These are phyloP conservation scores for Carex myosuroides DNA, from an alignment of 176 grass and related monocot genomes.

Conservation along the genomic window DNA sequence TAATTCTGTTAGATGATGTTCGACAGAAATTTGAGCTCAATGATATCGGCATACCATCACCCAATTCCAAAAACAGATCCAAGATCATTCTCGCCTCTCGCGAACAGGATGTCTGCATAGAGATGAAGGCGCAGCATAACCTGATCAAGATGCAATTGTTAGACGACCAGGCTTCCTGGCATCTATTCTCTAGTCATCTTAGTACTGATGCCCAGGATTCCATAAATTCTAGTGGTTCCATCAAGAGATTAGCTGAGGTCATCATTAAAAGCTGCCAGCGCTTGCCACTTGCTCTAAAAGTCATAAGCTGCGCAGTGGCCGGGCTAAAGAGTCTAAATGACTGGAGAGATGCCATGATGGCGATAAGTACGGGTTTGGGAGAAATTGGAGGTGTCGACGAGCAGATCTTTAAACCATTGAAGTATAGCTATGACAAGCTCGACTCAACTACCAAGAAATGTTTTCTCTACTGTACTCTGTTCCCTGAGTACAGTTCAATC, in stretches of 20 bases:
- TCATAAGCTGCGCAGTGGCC: constrained; percentile 48
- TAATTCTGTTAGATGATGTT: constrained; percentile 61
- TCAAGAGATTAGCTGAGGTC: background rate
- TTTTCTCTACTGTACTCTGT: constrained; percentile 69
- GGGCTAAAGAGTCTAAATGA: constrained; percentile 20
- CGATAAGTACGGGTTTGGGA: background rate
- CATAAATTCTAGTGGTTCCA: background rate
- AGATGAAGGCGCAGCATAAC: constrained; percentile 46
- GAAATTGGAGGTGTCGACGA: constrained; percentile 31
- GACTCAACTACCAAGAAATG: constrained; percentile 31
- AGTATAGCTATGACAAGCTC: constrained; percentile 63
- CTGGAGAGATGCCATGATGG: constrained; percentile 32
- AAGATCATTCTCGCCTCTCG: constrained; percentile 61
- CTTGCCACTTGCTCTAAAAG: constrained; percentile 56
- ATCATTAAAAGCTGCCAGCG: constrained; percentile 44
- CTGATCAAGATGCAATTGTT: constrained; percentile 46
- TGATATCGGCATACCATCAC: constrained; percentile 56
- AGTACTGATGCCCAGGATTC: background rate
- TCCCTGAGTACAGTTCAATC: constrained; percentile 53
- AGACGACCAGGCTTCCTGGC: constrained; percentile 21
- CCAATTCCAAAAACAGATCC: constrained; percentile 20
- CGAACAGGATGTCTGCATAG: constrained; percentile 30
- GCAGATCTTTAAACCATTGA: constrained; percentile 37
- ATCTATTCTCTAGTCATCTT: constrained; percentile 62
- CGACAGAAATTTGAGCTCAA: constrained; percentile 37